phyloP scores from a whole-genome alignment of 139 green algal genomes.

The Chlorella sp. region DNA sequence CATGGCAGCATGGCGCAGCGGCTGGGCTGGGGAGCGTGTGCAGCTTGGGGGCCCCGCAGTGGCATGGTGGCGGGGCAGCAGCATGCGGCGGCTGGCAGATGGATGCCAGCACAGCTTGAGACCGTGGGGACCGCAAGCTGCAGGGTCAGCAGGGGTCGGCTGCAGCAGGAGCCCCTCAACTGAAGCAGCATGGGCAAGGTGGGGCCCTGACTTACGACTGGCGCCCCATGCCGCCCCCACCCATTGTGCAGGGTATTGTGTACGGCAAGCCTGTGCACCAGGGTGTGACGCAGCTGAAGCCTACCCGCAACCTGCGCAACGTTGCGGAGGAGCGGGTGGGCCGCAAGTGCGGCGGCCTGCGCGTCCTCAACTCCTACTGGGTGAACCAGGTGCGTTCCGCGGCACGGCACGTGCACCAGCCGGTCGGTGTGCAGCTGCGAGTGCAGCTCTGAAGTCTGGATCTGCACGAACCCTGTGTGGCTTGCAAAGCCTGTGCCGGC shows the following conservation, averaged over 20 bases:
- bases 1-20: too few species aligned
- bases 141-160: neutral
- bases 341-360: slow-evolving; percentile 91
- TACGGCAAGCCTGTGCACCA: slow-evolving; percentile 98
- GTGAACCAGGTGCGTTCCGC: slow-evolving; percentile 88
- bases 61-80: neutral
- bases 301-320: slow-evolving; percentile 88
- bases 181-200: too few species aligned
- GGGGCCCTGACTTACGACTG: neutral
- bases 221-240: neutral
- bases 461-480: too few species aligned
- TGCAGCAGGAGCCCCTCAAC: neutral
- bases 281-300: slow-evolving; percentile 98
- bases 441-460: neutral
- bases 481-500: neutral
- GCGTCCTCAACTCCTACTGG: slow-evolving; percentile 99
- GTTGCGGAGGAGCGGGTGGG: slow-evolving; percentile 97
- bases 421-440: neutral
- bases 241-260: slow-evolving; percentile 84
- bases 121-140: neutral
- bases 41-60: too few species aligned
- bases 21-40: too few species aligned
- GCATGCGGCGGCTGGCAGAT: neutral
- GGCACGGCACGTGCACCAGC: neutral
- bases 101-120: neutral